phyloP scores from a whole-genome alignment of 352 stramenopile genomes.

The Phytophthora melonis region DNA sequence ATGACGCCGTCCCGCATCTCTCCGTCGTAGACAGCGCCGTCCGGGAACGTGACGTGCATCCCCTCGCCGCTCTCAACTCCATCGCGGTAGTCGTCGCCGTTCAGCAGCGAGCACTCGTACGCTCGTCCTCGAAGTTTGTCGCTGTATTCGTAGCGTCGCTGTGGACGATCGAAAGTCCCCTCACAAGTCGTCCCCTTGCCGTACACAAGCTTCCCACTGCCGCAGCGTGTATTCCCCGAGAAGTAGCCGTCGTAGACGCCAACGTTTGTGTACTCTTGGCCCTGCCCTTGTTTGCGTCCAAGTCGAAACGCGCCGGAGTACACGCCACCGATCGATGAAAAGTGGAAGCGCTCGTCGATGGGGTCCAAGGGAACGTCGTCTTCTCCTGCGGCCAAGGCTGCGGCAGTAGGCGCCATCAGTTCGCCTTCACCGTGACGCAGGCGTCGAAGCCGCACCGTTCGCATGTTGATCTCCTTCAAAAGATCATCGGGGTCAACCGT shows the following conservation, averaged over 20 bases:
- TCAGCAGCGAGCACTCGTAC: constrained; percentile 58
- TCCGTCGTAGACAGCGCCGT: constrained; percentile 72
- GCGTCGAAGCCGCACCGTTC: constrained; percentile 58
- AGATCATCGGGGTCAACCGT: constrained; percentile 59
- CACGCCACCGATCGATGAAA: constrained; percentile 70
- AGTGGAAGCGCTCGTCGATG: constrained; percentile 69
- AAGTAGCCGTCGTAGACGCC: constrained; percentile 77
- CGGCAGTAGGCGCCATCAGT: constrained; percentile 35
- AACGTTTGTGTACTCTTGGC: constrained; percentile 70
- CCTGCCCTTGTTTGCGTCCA: constrained; percentile 61
- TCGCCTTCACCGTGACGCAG: constrained; percentile 67
- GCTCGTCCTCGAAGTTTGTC: constrained; percentile 44
- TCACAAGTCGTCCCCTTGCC: constrained; percentile 60
- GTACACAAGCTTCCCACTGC: constrained; percentile 62
- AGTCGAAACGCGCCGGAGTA: constrained; percentile 64
- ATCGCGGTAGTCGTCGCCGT: constrained; percentile 58
- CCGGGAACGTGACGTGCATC: constrained; percentile 62
- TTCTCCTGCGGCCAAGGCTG: constrained; percentile 21
- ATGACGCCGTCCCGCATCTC: constrained; percentile 70
- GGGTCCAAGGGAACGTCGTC: constrained; percentile 39
- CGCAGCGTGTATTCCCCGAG: constrained; percentile 46
- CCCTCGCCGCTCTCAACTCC: constrained; percentile 58
- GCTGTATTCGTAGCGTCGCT: constrained; percentile 53
- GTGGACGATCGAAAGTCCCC: constrained; percentile 59
- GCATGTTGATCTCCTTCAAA: constrained; percentile 72